Base-by-base conservation (phyloP, 805 yeast species). In the Kuraishia cidri region DNA sequence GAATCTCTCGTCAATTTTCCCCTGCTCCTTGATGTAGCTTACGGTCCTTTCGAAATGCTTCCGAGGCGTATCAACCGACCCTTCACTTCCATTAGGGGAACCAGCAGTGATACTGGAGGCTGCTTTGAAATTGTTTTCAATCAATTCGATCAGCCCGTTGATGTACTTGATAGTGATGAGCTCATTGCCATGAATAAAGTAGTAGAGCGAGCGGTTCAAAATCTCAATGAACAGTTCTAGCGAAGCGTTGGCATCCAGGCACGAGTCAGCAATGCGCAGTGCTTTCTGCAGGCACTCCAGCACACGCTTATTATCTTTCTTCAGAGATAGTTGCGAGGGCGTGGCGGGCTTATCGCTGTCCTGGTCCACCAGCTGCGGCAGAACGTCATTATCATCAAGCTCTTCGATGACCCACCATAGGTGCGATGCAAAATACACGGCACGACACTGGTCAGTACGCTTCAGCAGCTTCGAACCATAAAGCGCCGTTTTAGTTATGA, bases 371-470 rank as follows among this genome's bases (percentile, higher is more conserved):
- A 55, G 45, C 2, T 56, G 64, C 14, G 68, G 62, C 12, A 66
- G 40, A 5, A 28, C 24, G 7, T 31, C 40, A 13, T 31, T 40
- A 9, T 49, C 55, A 22, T 46, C 56, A 21, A 42, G 40, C 28
- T 53, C 68, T 38, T 82, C 87, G 16, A 79, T 75, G 48, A 90
- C 81, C 92, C 94, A 84, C 96, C 96, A 92, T 31, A 92, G 59
- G 56, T 92, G 97, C 1, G 95, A 78, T 27, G 95, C 88, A 32
- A 74, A 57, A 50, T 82, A 85, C 5, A 87, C 94, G 0, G 95
- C 79, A 11, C 97, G 73, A 53, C 97, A 88, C 55, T 92, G 98
- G 48, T 90, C 97, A 23, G 92, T 87, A 53, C 90, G 90, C 54
- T 84, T 86, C 47, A 90, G 65, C 32, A 92, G 64, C 54, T 84